phyloP scores from a whole-genome alignment of 2,329 filamentous ascomycete genomes.

The Dothideomycetes sp. region DNA sequence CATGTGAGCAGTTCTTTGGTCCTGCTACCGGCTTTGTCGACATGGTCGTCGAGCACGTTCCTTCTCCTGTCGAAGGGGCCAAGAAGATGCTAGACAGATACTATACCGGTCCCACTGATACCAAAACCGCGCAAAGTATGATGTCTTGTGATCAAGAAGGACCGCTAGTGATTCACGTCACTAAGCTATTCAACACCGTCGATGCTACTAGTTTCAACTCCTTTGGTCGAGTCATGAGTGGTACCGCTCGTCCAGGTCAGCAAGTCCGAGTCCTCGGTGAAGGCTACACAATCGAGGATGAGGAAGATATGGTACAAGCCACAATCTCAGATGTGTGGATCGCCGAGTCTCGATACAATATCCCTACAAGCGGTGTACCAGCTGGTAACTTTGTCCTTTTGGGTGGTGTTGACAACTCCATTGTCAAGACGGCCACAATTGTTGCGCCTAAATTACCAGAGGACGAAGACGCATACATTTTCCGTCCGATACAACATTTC shows the following conservation, averaged over 20 bases:
- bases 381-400: constrained; percentile 92
- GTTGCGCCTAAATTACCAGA: constrained; percentile 72
- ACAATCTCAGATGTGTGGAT: constrained; percentile 83
- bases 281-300: constrained; percentile 90
- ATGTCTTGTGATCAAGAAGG: constrained; percentile 77
- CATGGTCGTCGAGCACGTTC: constrained; percentile 84
- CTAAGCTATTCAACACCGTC: constrained; percentile 81
- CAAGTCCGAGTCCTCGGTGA: constrained; percentile 89
- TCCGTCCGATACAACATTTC: constrained; percentile 85
- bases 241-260: constrained; percentile 71
- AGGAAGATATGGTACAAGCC: constrained; percentile 90
- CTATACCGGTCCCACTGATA: constrained; percentile 85
- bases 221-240: constrained; percentile 86
- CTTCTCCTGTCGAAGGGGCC: constrained; percentile 73
- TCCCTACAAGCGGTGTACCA: constrained; percentile 82
- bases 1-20: constrained; percentile 94
- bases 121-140: constrained; percentile 72
- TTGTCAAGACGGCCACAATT: constrained; percentile 92
- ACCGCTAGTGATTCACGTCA: constrained; percentile 81
- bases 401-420: constrained; percentile 90
- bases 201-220: constrained; percentile 89
- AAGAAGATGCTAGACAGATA: constrained; percentile 70
- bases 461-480: constrained; percentile 89
- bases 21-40: constrained; percentile 85
- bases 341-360: constrained; percentile 84